Evolutionary conservation across 1,284 basidiomycete species (phyloP), one percentile per base, ranked within the genome.

Genomic region (Termitomyces sp.): DNA sequence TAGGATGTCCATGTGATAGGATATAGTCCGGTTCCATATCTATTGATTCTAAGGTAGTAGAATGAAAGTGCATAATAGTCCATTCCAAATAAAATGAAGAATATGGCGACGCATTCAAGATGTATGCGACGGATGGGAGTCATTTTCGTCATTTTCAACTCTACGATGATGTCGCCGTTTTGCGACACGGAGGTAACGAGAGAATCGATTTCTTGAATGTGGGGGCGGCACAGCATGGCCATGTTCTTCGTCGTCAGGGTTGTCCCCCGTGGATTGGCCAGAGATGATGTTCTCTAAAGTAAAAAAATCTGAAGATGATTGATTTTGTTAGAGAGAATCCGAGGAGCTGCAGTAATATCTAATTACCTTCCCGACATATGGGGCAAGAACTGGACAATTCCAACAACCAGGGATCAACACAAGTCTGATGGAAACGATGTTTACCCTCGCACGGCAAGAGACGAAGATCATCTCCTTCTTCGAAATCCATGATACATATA

Each of bases 401-500:
- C 39, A 96, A 77, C 44, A 97, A 73, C 93, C 93, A 93, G 36
- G 85, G 89, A 65, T 92, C 90, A 39, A 91, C 88, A 65, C 88
- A 92, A 52, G 75, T 71, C 64, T 88, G 84, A 66, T 97, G 94
- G 75, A 95, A 97, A 52, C 83, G 79, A 67, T 97, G 94, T 60
- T 88, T 83, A 43, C 88, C 90, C 66, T 92, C 90, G 69, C 94
- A 97, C 0, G 94, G 94, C 53, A 97, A 72, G 34, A 95, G 80
- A 31, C 94, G 83, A 15, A 96, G 71, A 67, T 95, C 90, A 65
- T 97, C 94, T 5, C 92, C 94, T 59, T 91, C 88, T 68, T 94
- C 90, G 65, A 97, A 97, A 63, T 95, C 93, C 39, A 92, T 77
- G 57, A 96, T 88, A 67, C 94, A 97, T 60, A 97, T 97, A 5